Base-by-base conservation (phyloP, 192 early-diverging fungal species). In the Coemansia sp. region DNA sequence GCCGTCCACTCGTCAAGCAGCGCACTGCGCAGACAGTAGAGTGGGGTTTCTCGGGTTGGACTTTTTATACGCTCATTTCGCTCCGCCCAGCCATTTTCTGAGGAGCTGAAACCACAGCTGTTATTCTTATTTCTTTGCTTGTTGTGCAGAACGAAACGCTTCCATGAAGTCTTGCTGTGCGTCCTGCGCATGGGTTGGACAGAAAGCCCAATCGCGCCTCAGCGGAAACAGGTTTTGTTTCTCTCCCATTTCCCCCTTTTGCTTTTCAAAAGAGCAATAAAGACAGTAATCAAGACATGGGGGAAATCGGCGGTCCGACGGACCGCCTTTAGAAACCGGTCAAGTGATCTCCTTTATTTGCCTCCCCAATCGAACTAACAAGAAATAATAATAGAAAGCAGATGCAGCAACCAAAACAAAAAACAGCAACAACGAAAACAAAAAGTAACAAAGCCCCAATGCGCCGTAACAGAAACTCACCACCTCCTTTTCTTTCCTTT, bases 1-100 rank as follows among this genome's bases (percentile, higher is more conserved):
- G 81, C 88, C 5, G 88, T 92, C 5, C 89, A 90, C 60, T 68
- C 84, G 32, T 84, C 75, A 12, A 81, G 71, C 69, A 66, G 61
- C 40, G 61, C 65, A 4, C 61, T 77, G 50, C 72, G 75, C 61
- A 65, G 57, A 51, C 67, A 65, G 32, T 44, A 54, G 22, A 46
- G 10, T 42, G 20, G n/a, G 7, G 16, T 55, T 55, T 55, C 37
- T 20, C 20, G 14, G 25, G 48, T 49, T 46, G 62, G 19, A 46
- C 7, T 63, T 63, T 63, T 63, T 63, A 25, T 40, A 11, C 25
- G 22, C 55, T 57, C 55, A 38, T 38, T 32, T 32, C 32, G 1
- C 32, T 32, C 32, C 32, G 2, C 1, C 32, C 32, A 32, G 1
- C 32, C 32, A 32, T 32, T 32, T 32, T 32, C 32, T 32, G 32